A percentile compares a stretch with the other conserved stretches of the same genome.
These are phyloP conservation scores for Pyrus bretschneideri DNA, from an alignment of 306 rosid species.

Conservation along the genomic window DNA sequence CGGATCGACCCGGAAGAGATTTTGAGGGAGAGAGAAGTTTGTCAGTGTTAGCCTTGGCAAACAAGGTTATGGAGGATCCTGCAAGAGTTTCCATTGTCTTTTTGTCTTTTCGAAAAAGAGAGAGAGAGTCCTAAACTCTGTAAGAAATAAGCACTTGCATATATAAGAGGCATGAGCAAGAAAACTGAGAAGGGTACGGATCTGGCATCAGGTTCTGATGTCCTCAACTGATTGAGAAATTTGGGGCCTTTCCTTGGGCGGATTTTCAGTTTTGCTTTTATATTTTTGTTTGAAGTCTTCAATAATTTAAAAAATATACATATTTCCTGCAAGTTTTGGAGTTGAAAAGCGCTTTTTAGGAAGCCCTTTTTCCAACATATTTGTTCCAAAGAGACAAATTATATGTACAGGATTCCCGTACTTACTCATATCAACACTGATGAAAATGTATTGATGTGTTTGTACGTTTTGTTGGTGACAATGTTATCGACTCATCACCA, in stretches of 20 bases:
- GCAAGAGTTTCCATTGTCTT: conserved; percentile 13
- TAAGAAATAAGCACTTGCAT: background rate
- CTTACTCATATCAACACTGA: background rate
- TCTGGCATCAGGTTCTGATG: conserved; percentile 2
- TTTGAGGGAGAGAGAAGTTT: background rate
- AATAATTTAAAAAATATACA: background rate
- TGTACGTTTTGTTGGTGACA: background rate
- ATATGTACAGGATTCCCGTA: no score
- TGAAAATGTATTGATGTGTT: no score
- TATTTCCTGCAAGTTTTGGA: no score
- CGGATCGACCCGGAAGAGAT: background rate
- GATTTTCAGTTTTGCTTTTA: background rate
- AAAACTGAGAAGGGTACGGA: conserved; percentile 12
- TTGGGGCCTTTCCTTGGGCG: background rate
- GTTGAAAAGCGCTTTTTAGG: background rate
- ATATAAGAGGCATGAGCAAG: background rate
- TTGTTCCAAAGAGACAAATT: no score
- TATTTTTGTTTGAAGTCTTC: background rate
- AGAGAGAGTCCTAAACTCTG: background rate
- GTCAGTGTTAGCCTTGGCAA: background rate
- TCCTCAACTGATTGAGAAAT: conserved; percentile 8
- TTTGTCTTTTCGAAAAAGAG: background rate
- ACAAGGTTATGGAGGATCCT: background rate
- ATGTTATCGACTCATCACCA: background rate
- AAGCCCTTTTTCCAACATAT: background rate